These are phyloP conservation scores for Cordyceps fumosorosea DNA, from an alignment of 2,329 filamentous ascomycete species.

Conservation along the genomic window DNA sequence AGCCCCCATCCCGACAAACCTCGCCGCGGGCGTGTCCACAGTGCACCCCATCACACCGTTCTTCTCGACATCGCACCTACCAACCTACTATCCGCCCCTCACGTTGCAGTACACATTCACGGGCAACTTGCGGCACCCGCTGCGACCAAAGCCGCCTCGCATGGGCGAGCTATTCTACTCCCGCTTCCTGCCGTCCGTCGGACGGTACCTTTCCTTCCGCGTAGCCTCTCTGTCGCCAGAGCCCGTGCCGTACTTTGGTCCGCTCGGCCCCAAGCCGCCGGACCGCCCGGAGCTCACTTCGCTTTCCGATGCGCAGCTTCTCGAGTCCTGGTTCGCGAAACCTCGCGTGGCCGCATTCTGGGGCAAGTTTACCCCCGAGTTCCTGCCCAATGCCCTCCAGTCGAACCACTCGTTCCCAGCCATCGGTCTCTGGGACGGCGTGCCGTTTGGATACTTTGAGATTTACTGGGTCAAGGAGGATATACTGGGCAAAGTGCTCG, in stretches of 20 bases:
- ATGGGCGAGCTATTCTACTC: conserved; percentile 91
- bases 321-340: conserved; percentile 85
- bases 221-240: conserved; percentile 65
- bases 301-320: conserved; percentile 49
- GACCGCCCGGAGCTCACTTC: conserved; percentile 35
- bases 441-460: conserved; percentile 96
- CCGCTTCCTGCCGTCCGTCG: conserved; percentile 73
- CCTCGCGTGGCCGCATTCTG: conserved; percentile 80
- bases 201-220: conserved; percentile 83
- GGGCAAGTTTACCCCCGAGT: conserved; percentile 61
- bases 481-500: conserved; percentile 61
- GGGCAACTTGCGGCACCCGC: conserved; percentile 72
- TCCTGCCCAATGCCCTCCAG: conserved; percentile 59
- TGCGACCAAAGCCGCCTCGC: conserved; percentile 79
- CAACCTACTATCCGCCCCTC: conserved; percentile 82
- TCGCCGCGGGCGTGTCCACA: conserved; percentile 17
- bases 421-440: conserved; percentile 89
- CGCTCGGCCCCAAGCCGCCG: conserved; percentile 36
- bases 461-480: conserved; percentile 99
- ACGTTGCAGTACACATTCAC: conserved; percentile 77
- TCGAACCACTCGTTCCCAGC: conserved; percentile 78
- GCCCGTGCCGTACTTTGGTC: conserved; percentile 59
- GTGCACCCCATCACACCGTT: conserved; percentile 59
- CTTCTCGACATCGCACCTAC: conserved; percentile 74
- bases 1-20: conserved; percentile 29